phyloP scores from a whole-genome alignment of 495 filamentous ascomycete species.

The Annulohypoxylon bovei region DNA sequence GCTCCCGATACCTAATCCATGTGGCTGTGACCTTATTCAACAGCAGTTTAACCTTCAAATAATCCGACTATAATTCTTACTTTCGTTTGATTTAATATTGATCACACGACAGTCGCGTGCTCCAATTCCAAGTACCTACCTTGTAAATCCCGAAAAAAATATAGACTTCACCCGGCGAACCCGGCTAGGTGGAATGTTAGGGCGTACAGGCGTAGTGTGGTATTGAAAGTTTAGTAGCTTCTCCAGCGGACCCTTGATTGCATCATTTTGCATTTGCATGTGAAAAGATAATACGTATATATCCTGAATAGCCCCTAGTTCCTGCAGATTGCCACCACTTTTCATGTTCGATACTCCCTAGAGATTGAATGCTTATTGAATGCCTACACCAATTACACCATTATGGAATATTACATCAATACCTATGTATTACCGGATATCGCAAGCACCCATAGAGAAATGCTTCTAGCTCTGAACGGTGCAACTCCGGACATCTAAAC shows the following conservation, averaged over 20 bases:
- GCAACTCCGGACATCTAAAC: background rate
- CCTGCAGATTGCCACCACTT: constrained; percentile 21
- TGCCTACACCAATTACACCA: too few relatives aligned
- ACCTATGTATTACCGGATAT: background rate
- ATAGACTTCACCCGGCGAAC: background rate
- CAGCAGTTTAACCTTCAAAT: background rate
- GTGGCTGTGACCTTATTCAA: background rate
- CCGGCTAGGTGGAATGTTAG: background rate
- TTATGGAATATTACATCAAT: background rate
- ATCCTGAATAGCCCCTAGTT: constrained; percentile 6
- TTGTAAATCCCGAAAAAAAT: background rate
- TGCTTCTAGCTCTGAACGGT: background rate
- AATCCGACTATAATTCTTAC: background rate
- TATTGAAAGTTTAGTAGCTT: background rate
- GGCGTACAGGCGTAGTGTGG: background rate
- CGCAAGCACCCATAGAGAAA: background rate
- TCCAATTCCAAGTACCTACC: background rate
- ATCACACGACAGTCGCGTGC: constrained; percentile 36
- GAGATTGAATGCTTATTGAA: background rate
- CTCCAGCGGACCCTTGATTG: constrained; percentile 16
- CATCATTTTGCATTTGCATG: constrained; percentile 34
- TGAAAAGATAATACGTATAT: background rate
- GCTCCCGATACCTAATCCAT: background rate
- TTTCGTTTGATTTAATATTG: constrained; percentile 2
- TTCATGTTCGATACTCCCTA: background rate